Evolutionary conservation across 2,329 filamentous ascomycete species (phyloP), one percentile per base, ranked within the genome.

Genomic region (Cladosporium sp.): DNA sequence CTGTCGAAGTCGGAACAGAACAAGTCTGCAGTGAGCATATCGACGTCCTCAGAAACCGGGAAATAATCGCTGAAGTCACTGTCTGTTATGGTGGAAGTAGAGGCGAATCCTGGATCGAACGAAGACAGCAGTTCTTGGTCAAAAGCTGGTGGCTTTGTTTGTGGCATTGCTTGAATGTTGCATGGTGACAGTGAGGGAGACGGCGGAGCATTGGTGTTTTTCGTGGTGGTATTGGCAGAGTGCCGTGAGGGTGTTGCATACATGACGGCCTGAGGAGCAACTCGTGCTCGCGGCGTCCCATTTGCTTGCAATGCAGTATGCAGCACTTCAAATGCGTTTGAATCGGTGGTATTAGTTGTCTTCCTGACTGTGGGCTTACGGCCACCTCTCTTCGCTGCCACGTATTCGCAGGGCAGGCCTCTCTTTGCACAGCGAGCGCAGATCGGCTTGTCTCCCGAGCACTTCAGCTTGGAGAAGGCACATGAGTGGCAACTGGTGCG

Each of bases 401-500:
- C 60, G 60, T 74, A 75, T 39, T 71, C 62, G 60, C 73, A 75
- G 5, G 59, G 38, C 11, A 67, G 59, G 25, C 65, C 66, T 47
- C 69, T 63, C 39, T 66, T 69, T 36, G 61, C 60, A 61, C 74
- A 75, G 54, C 72, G 67, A 5, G 68, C 65, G 52, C 74, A 75
- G 38, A 65, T 66, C 36, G 72, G 72, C 51, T 71, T 73, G 56
- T 73, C 69, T 50, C 72, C 69, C 58, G 59, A 50, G 60, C 72
- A 72, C 63, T 68, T 70, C 45, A 76, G 64, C 64, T 76, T 75
- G 19, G 73, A 74, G 15, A 60, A 59, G 4, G 73, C 71, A 62
- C 73, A 75, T 39, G 67, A 65, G n/a, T 72, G 66, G 60, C 74
- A 76, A 58, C 72, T 75, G 45, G 74, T 70, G 30, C 74, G 70